A percentile compares a stretch with the other conserved stretches of the same genome.
Evolutionary conservation across 2,329 filamentous ascomycete genomes (phyloP).

Genomic region (Blastomyces gilchristii): DNA sequence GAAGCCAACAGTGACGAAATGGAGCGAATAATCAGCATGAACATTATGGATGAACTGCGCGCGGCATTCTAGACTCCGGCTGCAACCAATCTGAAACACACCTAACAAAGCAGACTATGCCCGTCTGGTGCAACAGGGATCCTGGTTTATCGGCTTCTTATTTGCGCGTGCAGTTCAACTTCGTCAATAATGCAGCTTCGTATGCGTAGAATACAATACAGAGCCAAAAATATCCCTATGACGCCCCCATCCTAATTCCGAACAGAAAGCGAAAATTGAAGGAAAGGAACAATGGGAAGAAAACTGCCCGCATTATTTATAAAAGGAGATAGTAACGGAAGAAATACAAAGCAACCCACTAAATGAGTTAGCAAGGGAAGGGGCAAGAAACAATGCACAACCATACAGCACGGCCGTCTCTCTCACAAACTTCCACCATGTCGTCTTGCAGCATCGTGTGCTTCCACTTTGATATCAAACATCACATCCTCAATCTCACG

Average conservation of each 20-base stretch:
- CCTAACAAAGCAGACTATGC: background rate
- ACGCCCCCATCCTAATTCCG: background rate
- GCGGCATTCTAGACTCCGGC: background rate
- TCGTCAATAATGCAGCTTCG: background rate
- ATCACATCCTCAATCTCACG: slow-evolving; percentile 65
- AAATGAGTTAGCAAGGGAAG: background rate
- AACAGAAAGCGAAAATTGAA: background rate
- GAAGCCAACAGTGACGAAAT: background rate
- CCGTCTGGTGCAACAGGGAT: background rate
- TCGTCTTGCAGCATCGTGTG: slow-evolving; percentile 59
- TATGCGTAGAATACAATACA: background rate
- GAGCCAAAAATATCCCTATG: background rate
- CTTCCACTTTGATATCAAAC: slow-evolving; percentile 65
- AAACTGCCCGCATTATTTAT: background rate
- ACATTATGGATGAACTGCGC: too few relatives aligned
- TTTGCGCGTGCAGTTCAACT: background rate
- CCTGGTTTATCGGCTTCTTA: background rate
- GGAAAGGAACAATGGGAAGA: background rate
- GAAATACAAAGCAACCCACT: background rate
- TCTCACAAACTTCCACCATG: slow-evolving; percentile 12
- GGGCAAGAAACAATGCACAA: background rate
- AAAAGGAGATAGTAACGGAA: background rate
- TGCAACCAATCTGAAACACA: background rate
- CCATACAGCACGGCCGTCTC: background rate
- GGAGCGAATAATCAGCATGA: too few relatives aligned